Evolutionary conservation across 148 eudicot species (phyloP).

Genomic region (Amaranthus cruentus): DNA sequence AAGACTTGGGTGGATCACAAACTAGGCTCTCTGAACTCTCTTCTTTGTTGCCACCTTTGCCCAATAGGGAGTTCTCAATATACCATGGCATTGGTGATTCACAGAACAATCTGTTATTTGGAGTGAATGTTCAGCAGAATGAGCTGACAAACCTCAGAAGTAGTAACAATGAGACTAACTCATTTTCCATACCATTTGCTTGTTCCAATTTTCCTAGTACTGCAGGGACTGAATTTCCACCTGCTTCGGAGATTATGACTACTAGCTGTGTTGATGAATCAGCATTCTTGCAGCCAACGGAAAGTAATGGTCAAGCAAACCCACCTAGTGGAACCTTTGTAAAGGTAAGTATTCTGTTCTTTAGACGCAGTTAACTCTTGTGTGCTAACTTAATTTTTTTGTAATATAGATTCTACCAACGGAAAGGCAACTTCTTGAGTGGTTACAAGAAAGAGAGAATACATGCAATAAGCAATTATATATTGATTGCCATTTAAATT

Average conservation of each 20-base stretch:
- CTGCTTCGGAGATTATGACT: slow-evolving; percentile 51
- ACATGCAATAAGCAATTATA: too few species aligned
- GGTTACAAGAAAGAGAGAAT: too few species aligned
- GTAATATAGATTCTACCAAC: not conserved
- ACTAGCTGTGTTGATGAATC: slow-evolving; percentile 72
- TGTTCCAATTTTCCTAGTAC: slow-evolving; percentile 49
- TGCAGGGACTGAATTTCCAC: slow-evolving; percentile 52
- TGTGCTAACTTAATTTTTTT: not conserved
- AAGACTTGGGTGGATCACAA: slow-evolving; percentile 41
- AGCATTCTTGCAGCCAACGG: slow-evolving; percentile 71
- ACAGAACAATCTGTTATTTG: slow-evolving; percentile 58
- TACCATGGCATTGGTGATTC: slow-evolving; percentile 57
- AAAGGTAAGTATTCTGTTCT: slow-evolving; percentile 41
- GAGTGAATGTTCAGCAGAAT: slow-evolving; percentile 63
- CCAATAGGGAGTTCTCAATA: slow-evolving; percentile 56
- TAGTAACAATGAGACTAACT: slow-evolving; percentile 41
- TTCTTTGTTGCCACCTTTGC: slow-evolving; percentile 63
- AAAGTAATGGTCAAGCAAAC: slow-evolving; percentile 64
- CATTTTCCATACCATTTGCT: slow-evolving; percentile 46
- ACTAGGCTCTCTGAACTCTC: slow-evolving; percentile 52
- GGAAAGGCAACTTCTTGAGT: not conserved
- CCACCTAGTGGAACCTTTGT: slow-evolving; percentile 56
- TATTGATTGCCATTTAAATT: too few species aligned
- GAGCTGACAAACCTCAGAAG: slow-evolving; percentile 51
- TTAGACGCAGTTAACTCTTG: not conserved